Evolutionary conservation across 1,139 yeast species (phyloP).

Genomic region (Ashbya aceris): DNA sequence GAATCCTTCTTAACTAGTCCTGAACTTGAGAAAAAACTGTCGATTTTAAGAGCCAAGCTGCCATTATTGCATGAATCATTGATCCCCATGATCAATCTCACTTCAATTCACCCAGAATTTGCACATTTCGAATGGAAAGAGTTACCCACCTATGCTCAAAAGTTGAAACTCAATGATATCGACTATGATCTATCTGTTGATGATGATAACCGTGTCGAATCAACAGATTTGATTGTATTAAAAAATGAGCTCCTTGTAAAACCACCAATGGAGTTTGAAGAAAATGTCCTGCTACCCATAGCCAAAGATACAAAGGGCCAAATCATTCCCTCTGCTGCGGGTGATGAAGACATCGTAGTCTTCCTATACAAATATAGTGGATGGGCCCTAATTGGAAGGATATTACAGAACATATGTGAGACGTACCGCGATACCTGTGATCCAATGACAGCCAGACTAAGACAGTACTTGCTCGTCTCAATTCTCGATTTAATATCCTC

Average conservation of each 20-base stretch:
- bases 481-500: constrained; percentile 44
- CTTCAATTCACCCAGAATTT: constrained; percentile 54
- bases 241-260: constrained; percentile 34
- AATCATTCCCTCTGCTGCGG: constrained; percentile 38
- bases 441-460: constrained; percentile 29
- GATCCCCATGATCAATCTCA: constrained; percentile 51
- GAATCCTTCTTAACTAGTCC: constrained; percentile 50
- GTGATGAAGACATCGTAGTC: constrained; percentile 47
- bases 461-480: constrained; percentile 35
- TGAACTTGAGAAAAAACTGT: constrained; percentile 45
- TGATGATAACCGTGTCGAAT: constrained; percentile 16
- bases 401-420: constrained; percentile 53
- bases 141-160: constrained; percentile 51
- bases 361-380: constrained; percentile 74
- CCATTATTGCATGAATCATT: constrained; percentile 47
- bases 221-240: constrained; percentile 31
- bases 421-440: constrained; percentile 28
- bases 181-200: constrained; percentile 30
- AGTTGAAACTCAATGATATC: constrained; percentile 25
- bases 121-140: constrained; percentile 56
- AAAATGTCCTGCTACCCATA: constrained; percentile 34
- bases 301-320: constrained; percentile 64
- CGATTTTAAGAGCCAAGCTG: constrained; percentile 59
- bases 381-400: constrained; percentile 76
- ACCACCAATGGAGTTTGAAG: constrained; percentile 35